A percentile compares a stretch with the other conserved stretches of the same genome.
phyloP scores from a whole-genome alignment of 306 rosid genomes.

The Dryas alaskensis region DNA sequence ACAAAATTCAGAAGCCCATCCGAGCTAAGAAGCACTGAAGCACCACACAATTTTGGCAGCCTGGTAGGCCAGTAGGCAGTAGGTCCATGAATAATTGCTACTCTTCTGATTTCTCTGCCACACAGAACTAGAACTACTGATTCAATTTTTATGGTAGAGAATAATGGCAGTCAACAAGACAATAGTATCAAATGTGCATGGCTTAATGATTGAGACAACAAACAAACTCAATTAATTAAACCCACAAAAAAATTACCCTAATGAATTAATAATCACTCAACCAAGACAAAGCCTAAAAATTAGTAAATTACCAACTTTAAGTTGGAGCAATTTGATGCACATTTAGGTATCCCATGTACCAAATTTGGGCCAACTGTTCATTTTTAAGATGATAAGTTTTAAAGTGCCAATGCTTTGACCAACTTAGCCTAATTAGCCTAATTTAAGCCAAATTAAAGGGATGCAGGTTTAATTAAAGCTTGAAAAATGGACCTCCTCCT shows the following conservation, averaged over 20 bases:
- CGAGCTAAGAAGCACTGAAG: neutral
- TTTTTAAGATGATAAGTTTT: neutral
- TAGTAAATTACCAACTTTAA: neutral
- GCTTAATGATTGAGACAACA: neutral
- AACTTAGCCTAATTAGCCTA: conserved; percentile 8
- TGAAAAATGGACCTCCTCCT: conserved; percentile 37
- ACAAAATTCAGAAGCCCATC: neutral
- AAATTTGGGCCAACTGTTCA: conserved; percentile 1
- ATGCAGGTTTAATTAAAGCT: neutral
- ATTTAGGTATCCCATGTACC: neutral
- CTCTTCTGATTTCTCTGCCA: neutral
- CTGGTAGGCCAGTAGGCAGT: neutral
- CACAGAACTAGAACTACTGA: neutral
- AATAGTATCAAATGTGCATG: neutral
- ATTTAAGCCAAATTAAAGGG: neutral
- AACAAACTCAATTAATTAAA: neutral
- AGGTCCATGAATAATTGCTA: neutral
- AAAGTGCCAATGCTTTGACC: neutral
- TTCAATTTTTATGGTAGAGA: neutral
- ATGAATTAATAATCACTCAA: neutral
- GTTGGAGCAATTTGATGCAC: neutral
- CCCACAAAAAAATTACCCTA: neutral
- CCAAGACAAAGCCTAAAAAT: neutral
- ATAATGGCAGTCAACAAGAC: neutral
- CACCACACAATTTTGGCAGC: neutral